Evolutionary conservation across 805 yeast genomes (phyloP).

Genomic region (Hermanozyma aechmeae): DNA sequence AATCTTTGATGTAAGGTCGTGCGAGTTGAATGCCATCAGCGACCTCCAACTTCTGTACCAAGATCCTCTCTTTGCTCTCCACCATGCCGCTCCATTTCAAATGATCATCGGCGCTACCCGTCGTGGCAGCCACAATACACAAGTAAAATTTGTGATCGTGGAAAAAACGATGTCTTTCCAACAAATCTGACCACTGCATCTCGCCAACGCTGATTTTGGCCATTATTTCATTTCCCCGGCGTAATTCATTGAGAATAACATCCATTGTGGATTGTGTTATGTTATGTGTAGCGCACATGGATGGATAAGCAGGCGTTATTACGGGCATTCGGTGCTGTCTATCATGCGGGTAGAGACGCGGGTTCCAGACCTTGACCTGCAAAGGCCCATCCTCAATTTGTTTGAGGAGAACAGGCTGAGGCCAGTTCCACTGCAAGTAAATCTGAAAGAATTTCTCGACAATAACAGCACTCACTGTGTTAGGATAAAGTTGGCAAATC

Average conservation of each 20-base stretch:
- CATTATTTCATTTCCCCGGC: slow-evolving; percentile 66
- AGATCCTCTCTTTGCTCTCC: slow-evolving; percentile 73
- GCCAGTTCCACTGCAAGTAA: slow-evolving; percentile 92
- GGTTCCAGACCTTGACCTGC: slow-evolving; percentile 96
- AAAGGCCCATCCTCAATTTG: slow-evolving; percentile 96
- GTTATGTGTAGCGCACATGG: slow-evolving; percentile 98
- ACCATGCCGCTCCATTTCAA: slow-evolving; percentile 88
- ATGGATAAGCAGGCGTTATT: slow-evolving; percentile 95
- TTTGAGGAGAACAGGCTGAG: slow-evolving; percentile 89
- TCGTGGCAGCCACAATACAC: slow-evolving; percentile 71
- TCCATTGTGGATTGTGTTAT: slow-evolving; percentile 82
- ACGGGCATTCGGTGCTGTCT: slow-evolving; percentile 93
- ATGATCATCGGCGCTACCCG: slow-evolving; percentile 70
- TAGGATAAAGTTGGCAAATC: slow-evolving; percentile 92
- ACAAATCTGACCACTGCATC: slow-evolving; percentile 65
- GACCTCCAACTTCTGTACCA: slow-evolving; percentile 78
- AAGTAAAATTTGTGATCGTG: slow-evolving; percentile 77
- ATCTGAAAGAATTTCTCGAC: slow-evolving; percentile 85
- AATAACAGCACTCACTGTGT: slow-evolving; percentile 87
- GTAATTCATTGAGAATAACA: slow-evolving; percentile 69
- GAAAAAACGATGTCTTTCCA: slow-evolving; percentile 76
- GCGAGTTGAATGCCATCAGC: slow-evolving; percentile 70
- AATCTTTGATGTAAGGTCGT: slow-evolving; percentile 81
- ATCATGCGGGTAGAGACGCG: slow-evolving; percentile 81
- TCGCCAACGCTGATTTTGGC: slow-evolving; percentile 56